Conservation (phyloP, 2,329 filamentous ascomycete genomes). For the Talaromyces atroroseus region DNA sequence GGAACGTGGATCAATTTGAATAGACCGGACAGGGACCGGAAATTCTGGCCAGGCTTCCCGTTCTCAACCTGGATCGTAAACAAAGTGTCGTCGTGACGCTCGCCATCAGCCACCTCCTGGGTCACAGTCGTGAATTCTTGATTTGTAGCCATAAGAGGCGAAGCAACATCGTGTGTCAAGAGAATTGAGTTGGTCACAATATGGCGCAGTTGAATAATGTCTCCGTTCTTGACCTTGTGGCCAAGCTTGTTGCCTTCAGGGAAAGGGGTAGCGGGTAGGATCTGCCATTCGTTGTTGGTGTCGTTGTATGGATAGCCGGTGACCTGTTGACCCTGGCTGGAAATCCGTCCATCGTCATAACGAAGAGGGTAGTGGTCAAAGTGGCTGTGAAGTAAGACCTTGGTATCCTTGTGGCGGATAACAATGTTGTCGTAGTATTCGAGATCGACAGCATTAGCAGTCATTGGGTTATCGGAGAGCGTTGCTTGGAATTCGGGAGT, state of each 20-base stretch:
- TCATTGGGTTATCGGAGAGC: slow-evolving; percentile 88
- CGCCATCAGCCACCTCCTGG: slow-evolving; percentile 64
- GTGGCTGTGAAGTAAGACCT: slow-evolving; percentile 93
- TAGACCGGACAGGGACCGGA: slow-evolving; percentile 84
- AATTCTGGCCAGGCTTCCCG: slow-evolving; percentile 72
- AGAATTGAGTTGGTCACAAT: slow-evolving; percentile 79
- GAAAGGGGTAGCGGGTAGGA: slow-evolving; percentile 61
- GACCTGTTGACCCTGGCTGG: slow-evolving; percentile 95
- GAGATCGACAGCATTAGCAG: slow-evolving; percentile 76
- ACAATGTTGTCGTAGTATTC: slow-evolving; percentile 86
- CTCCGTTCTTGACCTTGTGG: slow-evolving; percentile 71
- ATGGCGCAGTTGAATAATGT: slow-evolving; percentile 81
- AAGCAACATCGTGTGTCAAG: slow-evolving; percentile 93
- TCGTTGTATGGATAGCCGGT: slow-evolving; percentile 98
- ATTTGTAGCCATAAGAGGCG: slow-evolving; percentile 93
- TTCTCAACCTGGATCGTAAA: slow-evolving; percentile 90
- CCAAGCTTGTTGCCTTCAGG: slow-evolving; percentile 53
- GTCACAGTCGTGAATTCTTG: slow-evolving; percentile 91
- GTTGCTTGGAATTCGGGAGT: slow-evolving; percentile 97
- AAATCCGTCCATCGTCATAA: slow-evolving; percentile 95
- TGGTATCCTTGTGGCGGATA: slow-evolving; percentile 94
- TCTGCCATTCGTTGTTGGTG: slow-evolving; percentile 98
- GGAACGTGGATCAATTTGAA: slow-evolving; percentile 95
- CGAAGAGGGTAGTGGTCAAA: slow-evolving; percentile 81
- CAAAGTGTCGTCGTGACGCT: slow-evolving; percentile 78